Conservation (phyloP, 768 basidiomycete genomes). For the Daedaleopsis sinensis region DNA sequence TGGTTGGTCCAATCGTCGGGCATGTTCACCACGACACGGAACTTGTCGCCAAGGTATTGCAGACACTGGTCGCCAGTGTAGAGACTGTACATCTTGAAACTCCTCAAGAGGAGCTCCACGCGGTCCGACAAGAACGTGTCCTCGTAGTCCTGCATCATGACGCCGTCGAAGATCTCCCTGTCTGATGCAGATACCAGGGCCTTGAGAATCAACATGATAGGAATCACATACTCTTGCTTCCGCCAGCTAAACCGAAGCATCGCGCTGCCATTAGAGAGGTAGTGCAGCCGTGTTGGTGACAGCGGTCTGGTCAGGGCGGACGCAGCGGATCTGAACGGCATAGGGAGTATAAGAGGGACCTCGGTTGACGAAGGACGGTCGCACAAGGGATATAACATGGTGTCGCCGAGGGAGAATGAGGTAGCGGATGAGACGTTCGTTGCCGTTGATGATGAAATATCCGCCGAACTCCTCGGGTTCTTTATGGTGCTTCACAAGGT, state of each 20-base stretch:
- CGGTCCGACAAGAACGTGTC: slow-evolving; percentile 98
- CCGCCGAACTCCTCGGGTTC: slow-evolving; percentile 99
- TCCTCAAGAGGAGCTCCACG: slow-evolving; percentile 89
- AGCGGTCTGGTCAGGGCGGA: slow-evolving; percentile 90
- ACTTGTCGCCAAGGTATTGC: slow-evolving; percentile 95
- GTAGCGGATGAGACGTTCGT: slow-evolving; percentile 97
- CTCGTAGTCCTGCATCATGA: slow-evolving; percentile 95
- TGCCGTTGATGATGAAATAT: slow-evolving; percentile 98
- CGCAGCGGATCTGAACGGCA: slow-evolving; percentile 95
- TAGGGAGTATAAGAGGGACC: slow-evolving; percentile 94
- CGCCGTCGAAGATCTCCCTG: slow-evolving; percentile 93
- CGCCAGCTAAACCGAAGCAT: slow-evolving; percentile 96
- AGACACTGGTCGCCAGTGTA: slow-evolving; percentile 89
- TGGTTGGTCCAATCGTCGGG: slow-evolving; percentile 94
- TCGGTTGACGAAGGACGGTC: slow-evolving; percentile 89
- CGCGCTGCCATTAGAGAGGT: slow-evolving; percentile 94
- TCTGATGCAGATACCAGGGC: slow-evolving; percentile 90
- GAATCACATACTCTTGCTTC: slow-evolving; percentile 98
- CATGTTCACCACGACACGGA: slow-evolving; percentile 85
- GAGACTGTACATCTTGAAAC: slow-evolving; percentile 92
- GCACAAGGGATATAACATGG: slow-evolving; percentile 90
- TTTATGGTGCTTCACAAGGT: slow-evolving; percentile 89
- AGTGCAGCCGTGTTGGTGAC: slow-evolving; percentile 97
- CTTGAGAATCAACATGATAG: slow-evolving; percentile 95
- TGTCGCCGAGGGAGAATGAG: slow-evolving; percentile 95